These are phyloP conservation scores for Omphalotus guepiniiformis DNA, from an alignment of 768 basidiomycete species.

Conservation along the genomic window DNA sequence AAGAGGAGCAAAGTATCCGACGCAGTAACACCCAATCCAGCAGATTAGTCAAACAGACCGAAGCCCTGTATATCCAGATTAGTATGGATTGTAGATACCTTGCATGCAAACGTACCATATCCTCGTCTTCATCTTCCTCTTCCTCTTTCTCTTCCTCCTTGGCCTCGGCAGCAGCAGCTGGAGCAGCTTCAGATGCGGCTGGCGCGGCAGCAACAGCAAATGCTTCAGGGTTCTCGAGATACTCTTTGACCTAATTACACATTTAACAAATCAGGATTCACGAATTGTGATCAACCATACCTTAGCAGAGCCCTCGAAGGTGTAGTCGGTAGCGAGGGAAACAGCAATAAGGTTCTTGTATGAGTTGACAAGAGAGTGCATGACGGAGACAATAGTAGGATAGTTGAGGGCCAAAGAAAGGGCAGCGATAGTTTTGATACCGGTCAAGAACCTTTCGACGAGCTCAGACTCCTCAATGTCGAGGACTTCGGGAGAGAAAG, in stretches of 20 bases:
- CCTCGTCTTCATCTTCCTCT: slow-evolving; percentile 83
- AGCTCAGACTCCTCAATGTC: slow-evolving; percentile 92
- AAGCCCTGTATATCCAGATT: slow-evolving; percentile 60
- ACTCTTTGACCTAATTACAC: slow-evolving; percentile 77
- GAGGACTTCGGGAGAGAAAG: slow-evolving; percentile 85
- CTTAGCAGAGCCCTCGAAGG: slow-evolving; percentile 92
- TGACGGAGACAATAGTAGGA: slow-evolving; percentile 92
- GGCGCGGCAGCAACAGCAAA: slow-evolving; percentile 80
- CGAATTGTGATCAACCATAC: slow-evolving; percentile 38
- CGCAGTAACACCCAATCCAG: no score
- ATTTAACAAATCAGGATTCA: slow-evolving; percentile 16
- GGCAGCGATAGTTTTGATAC: slow-evolving; percentile 93
- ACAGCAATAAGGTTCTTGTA: slow-evolving; percentile 98
- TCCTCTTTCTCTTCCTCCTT: slow-evolving; percentile 77
- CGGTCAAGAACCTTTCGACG: slow-evolving; percentile 85
- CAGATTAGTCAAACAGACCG: slow-evolving; percentile 80
- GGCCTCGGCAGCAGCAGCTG: slow-evolving; percentile 52
- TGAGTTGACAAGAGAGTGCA: slow-evolving; percentile 94
- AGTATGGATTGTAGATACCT: neutral
- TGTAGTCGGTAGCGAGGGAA: slow-evolving; percentile 87
- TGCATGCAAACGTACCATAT: slow-evolving; percentile 59
- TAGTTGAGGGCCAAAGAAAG: slow-evolving; percentile 95
- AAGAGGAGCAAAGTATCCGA: no score
- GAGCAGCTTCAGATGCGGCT: slow-evolving; percentile 49
- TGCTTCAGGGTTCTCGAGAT: slow-evolving; percentile 97